phyloP scores from a whole-genome alignment of 306 rosid genomes.

The Parietaria judaica region DNA sequence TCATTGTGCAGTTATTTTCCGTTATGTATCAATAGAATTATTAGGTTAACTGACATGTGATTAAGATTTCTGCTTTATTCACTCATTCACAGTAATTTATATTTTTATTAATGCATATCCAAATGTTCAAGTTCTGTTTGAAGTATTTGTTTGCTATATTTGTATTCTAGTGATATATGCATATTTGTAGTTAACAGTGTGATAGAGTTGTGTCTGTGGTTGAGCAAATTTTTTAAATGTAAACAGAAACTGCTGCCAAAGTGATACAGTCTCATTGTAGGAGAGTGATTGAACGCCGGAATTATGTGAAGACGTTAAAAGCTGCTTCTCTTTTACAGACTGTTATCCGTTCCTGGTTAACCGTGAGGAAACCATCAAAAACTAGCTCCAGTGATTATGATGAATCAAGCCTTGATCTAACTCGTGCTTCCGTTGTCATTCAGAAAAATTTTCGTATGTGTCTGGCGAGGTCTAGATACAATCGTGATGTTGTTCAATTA shows the following conservation, averaged over 20 bases:
- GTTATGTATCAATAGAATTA: no score
- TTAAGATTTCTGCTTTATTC: no score
- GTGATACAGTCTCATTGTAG: conserved; percentile 47
- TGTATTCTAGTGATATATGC: no score
- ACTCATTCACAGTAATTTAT: no score
- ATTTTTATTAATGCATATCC: no score
- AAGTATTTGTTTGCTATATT: no score
- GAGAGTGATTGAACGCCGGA: conserved; percentile 35
- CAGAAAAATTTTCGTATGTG: conserved; percentile 53
- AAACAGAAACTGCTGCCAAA: conserved; percentile 57
- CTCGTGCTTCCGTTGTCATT: conserved; percentile 35
- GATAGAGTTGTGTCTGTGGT: conserved; percentile 12
- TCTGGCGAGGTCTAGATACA: conserved; percentile 35
- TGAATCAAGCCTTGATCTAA: conserved; percentile 16
- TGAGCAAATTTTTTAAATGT: conserved; percentile 2
- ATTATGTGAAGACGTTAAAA: conserved; percentile 35
- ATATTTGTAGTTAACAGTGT: no score
- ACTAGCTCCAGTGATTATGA: conserved; percentile 12
- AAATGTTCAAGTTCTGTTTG: no score
- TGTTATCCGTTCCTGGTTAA: conserved; percentile 59
- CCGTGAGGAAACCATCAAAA: conserved; percentile 30
- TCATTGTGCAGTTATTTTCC: no score
- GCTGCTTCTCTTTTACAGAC: conserved; percentile 48
- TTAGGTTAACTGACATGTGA: no score
- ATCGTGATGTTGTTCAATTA: conserved; percentile 25